Conservation (phyloP, 768 basidiomycete species). For the Podaxis sp. region DNA sequence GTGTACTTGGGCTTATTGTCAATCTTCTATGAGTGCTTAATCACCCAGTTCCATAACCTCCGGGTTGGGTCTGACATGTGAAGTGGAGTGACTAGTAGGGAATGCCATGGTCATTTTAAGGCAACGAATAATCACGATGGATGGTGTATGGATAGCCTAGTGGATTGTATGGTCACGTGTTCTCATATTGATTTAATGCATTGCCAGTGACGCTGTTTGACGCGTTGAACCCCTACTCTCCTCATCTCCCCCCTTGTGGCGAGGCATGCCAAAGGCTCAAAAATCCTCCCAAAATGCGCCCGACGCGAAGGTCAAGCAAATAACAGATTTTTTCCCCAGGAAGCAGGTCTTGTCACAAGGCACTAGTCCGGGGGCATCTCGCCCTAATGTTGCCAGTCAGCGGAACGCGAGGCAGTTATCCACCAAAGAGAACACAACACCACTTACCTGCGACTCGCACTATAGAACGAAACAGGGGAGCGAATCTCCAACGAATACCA, state of each 20-base stretch:
- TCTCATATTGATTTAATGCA: neutral
- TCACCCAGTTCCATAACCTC: too few species aligned
- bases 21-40: too few species aligned
- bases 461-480: neutral
- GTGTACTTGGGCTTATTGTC: too few species aligned
- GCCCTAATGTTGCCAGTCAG: neutral
- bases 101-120: too few species aligned
- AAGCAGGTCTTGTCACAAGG: neutral
- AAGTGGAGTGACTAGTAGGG: too few species aligned
- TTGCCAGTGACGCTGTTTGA: neutral
- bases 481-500: neutral
- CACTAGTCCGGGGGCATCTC: neutral
- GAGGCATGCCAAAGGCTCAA: conserved; percentile 7
- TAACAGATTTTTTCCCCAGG: conserved; percentile 10
- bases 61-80: too few species aligned
- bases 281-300: conserved; percentile 2
- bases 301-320: conserved; percentile 5
- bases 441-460: neutral
- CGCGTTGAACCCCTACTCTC: neutral
- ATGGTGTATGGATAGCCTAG: too few species aligned
- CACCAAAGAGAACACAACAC: conserved; percentile 2
- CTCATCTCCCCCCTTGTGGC: neutral
- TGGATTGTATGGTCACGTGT: neutral
- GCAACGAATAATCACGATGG: too few species aligned
- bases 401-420: neutral